Evolutionary conservation across 202 grass and related monocot species (phyloP).

Genomic region (Schoenoplectus triqueter): DNA sequence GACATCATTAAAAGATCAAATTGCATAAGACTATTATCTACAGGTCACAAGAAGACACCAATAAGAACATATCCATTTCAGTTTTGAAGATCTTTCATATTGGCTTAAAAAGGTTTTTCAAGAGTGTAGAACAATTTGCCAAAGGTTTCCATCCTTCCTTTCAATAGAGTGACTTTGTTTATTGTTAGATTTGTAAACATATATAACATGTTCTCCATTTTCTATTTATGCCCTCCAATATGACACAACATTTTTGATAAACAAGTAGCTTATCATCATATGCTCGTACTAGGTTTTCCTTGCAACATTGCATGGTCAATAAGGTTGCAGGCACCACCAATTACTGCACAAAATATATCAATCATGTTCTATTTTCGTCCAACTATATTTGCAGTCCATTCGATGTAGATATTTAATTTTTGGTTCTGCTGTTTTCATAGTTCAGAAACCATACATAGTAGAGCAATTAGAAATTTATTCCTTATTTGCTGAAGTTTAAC

Average conservation of each 20-base stretch:
- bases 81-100: neutral
- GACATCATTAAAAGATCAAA: neutral
- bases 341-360: neutral
- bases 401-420: neutral
- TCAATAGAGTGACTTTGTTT: neutral
- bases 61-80: neutral
- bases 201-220: neutral
- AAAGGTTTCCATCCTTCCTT: neutral
- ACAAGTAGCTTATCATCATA: neutral
- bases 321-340: neutral
- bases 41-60: neutral
- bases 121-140: neutral
- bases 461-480: neutral
- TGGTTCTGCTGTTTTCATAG: neutral
- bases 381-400: neutral
- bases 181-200: neutral
- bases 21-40: neutral
- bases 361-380: neutral
- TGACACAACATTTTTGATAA: neutral
- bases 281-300: neutral
- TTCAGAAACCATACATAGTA: neutral
- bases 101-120: neutral
- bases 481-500: slow-evolving; percentile 5
- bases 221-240: neutral
- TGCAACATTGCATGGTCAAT: neutral